phyloP scores from a whole-genome alignment of 2,329 filamentous ascomycete species.

The Sclerotinia glacialis region DNA sequence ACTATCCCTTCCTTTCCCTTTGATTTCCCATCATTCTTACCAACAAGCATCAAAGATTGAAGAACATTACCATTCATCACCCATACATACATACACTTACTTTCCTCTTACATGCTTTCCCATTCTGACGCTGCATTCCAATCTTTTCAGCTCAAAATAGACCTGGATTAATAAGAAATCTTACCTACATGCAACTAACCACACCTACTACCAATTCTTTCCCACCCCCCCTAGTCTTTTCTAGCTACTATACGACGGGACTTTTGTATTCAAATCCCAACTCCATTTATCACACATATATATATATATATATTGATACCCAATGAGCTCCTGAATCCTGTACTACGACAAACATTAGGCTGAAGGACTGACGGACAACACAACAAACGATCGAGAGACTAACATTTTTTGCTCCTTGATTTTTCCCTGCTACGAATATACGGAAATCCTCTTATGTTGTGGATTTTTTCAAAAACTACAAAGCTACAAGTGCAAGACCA shows the following conservation, averaged over 20 bases:
- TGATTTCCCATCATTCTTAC: conserved; percentile 6
- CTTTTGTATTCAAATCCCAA: conserved; percentile 18
- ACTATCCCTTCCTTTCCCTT: background rate
- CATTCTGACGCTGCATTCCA: conserved; percentile 6
- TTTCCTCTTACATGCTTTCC: conserved; percentile 3
- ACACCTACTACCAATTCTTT: background rate
- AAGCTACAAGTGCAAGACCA: conserved; percentile 12
- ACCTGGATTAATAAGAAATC: conserved; percentile 12
- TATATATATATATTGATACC: conserved; percentile 20
- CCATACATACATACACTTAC: no score
- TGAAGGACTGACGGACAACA: conserved; percentile 8
- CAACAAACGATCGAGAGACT: conserved; percentile 10
- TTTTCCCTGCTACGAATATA: background rate
- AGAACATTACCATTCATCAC: conserved; percentile 12
- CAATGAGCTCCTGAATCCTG: conserved; percentile 16
- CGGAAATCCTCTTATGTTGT: conserved; percentile 16
- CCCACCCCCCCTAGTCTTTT: background rate
- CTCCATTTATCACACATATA: conserved; percentile 18
- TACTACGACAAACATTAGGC: conserved; percentile 15
- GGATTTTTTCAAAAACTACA: conserved; percentile 19
- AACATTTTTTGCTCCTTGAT: background rate
- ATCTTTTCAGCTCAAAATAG: conserved; percentile 10
- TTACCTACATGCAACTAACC: conserved; percentile 9
- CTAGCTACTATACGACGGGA: conserved; percentile 8
- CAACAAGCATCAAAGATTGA: background rate